Percentiles rank a stretch among this genome's conserved stretches.
Evolutionary conservation across 306 rosid genomes (phyloP).

Genomic region (Hippophae gyantsensis): DNA sequence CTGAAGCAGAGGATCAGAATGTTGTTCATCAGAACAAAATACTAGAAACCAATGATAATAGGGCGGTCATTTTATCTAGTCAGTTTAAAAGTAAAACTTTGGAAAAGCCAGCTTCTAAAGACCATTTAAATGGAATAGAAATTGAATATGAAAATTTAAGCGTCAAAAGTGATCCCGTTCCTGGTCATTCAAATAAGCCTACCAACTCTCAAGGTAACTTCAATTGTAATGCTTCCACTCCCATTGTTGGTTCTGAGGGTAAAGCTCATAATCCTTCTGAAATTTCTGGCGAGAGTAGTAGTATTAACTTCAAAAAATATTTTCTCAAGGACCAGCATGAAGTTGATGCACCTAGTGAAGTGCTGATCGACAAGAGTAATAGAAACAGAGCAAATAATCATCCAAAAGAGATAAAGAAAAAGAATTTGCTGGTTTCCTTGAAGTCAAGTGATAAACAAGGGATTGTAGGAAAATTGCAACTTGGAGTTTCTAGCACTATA

Average conservation of each 20-base stretch:
- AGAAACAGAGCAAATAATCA: slow-evolving; percentile 3
- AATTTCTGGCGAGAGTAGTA: slow-evolving; percentile 5
- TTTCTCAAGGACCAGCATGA: slow-evolving; percentile 15
- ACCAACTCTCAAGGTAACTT: neutral
- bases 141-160: slow-evolving; percentile 2
- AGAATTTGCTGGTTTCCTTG: slow-evolving; percentile 9
- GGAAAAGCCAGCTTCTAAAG: slow-evolving; percentile 10
- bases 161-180: too few relatives aligned
- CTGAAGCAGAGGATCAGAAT: slow-evolving; percentile 27
- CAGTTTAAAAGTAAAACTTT: slow-evolving; percentile 15
- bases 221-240: slow-evolving; percentile 5
- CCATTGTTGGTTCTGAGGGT: slow-evolving; percentile 4
- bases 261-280: slow-evolving; percentile 12
- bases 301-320: slow-evolving; percentile 12
- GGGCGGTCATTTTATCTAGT: slow-evolving; percentile 7
- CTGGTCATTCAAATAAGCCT: slow-evolving; percentile 11
- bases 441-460: slow-evolving; percentile 13
- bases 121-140: slow-evolving; percentile 18
- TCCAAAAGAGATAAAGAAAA: slow-evolving; percentile 14
- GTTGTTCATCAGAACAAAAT: slow-evolving; percentile 16
- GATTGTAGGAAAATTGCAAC: slow-evolving; percentile 11
- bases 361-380: slow-evolving; percentile 15
- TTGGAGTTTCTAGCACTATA: slow-evolving; percentile 13
- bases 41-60: slow-evolving; percentile 13
- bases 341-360: slow-evolving; percentile 16